Percentiles rank a stretch among this genome's conserved stretches.
Conservation (phyloP, 2,329 filamentous ascomycete species). For the Xylaria hypoxylon region DNA sequence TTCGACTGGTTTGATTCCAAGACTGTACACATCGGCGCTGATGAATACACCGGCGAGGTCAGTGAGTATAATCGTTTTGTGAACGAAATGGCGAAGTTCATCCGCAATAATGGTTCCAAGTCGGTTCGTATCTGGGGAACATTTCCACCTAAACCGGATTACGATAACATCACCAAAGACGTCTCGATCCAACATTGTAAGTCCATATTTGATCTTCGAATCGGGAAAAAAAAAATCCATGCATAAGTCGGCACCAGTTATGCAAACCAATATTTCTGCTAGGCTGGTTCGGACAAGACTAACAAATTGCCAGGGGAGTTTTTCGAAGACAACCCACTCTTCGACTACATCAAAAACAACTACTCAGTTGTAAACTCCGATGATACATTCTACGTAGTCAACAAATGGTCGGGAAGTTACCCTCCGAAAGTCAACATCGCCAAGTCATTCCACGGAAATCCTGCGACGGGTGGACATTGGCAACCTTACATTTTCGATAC, state of each 20-base stretch:
- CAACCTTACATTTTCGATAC: conserved; percentile 63
- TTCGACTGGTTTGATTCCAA: conserved; percentile 68
- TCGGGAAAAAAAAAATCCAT: background rate
- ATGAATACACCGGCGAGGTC: conserved; percentile 63
- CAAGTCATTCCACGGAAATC: conserved; percentile 60
- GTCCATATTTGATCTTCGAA: background rate
- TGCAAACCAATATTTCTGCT: background rate
- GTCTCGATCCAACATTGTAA: conserved; percentile 65
- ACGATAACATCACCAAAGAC: conserved; percentile 55
- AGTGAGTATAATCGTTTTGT: conserved; percentile 65
- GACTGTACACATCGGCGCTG: conserved; percentile 66
- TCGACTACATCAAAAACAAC: conserved; percentile 56
- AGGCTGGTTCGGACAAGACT: background rate
- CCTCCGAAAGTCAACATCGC: conserved; percentile 60
- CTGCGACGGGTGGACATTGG: conserved; percentile 56
- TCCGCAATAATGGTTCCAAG: conserved; percentile 57
- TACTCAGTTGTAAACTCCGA: conserved; percentile 66
- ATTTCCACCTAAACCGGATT: conserved; percentile 57
- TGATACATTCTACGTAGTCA: conserved; percentile 63
- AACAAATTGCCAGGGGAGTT: conserved; percentile 55
- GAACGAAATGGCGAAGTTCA: conserved; percentile 61
- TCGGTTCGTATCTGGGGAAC: conserved; percentile 67
- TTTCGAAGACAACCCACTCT: conserved; percentile 63
- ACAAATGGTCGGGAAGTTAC: conserved; percentile 61
- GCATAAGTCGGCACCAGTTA: background rate